Conservation (phyloP, 2,329 filamentous ascomycete genomes). For the Plenodomus biglobosus region DNA sequence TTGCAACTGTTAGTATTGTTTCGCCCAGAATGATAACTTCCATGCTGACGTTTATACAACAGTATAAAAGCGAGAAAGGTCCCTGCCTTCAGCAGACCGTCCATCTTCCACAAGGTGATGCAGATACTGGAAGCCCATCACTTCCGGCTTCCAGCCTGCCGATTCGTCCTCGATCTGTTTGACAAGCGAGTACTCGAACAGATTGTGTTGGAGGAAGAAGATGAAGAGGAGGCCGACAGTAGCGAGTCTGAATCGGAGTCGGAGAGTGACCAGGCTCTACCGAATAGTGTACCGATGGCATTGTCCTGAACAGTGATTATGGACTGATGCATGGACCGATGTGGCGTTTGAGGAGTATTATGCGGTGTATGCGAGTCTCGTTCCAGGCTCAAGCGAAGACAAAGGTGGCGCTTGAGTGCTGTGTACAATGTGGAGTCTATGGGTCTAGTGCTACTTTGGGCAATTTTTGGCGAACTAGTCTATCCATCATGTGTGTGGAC, state of each 20-base stretch:
- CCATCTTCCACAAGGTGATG: conserved; percentile 83
- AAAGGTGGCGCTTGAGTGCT: conserved; percentile 13
- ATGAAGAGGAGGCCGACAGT: conserved; percentile 40
- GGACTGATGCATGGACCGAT: background rate
- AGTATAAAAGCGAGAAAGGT: conserved; percentile 75
- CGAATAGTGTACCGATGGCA: conserved; percentile 18
- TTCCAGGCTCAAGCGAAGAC: conserved; percentile 6
- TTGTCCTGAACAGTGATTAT: conserved; percentile 15
- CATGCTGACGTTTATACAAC: conserved; percentile 30
- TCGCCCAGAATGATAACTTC: background rate
- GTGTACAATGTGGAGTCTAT: conserved; percentile 28
- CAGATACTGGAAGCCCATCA: conserved; percentile 84
- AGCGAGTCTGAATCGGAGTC: conserved; percentile 40
- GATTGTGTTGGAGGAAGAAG: conserved; percentile 78
- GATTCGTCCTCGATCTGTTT: conserved; percentile 91
- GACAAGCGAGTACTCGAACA: conserved; percentile 84
- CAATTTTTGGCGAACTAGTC: conserved; percentile 11
- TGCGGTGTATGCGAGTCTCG: conserved; percentile 9
- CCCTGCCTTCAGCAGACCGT: conserved; percentile 71
- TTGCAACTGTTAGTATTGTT: conserved; percentile 58
- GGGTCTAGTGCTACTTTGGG: conserved; percentile 10
- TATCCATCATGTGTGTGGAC: background rate
- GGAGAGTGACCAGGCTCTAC: conserved; percentile 20
- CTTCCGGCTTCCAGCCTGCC: conserved; percentile 81
- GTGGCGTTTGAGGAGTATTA: background rate